Percentiles rank a stretch among this genome's conserved stretches.
phyloP scores from a whole-genome alignment of 2,329 filamentous ascomycete genomes.

The Cladophialophora bantiana region DNA sequence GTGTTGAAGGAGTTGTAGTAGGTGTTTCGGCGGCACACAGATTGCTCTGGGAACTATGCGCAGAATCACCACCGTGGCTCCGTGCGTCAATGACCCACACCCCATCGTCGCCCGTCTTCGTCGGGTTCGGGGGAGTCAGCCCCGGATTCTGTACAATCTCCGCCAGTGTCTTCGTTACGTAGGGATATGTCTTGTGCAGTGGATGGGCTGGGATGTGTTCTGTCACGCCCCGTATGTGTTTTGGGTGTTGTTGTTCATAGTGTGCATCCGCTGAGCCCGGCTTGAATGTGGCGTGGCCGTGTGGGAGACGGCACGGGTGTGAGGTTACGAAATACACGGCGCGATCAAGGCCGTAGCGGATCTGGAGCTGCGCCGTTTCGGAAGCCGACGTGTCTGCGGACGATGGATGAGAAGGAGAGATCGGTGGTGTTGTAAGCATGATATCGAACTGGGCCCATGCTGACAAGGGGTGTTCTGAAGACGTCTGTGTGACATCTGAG shows the following conservation, averaged over 20 bases:
- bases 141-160: conserved; percentile 30
- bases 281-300: conserved; percentile 42
- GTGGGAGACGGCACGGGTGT: conserved; percentile 59
- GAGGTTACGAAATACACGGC: conserved; percentile 63
- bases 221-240: conserved; percentile 24
- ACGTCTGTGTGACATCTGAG: conserved; percentile 24
- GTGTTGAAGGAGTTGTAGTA: background rate
- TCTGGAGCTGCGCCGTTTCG: conserved; percentile 17
- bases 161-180: conserved; percentile 31
- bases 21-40: background rate
- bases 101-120: conserved; percentile 6
- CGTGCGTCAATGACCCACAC: conserved; percentile 38
- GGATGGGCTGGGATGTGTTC: conserved; percentile 39
- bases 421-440: conserved; percentile 38
- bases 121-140: conserved; percentile 28
- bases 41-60: background rate
- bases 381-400: conserved; percentile 21
- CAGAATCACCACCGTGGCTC: background rate
- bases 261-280: conserved; percentile 21
- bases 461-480: conserved; percentile 32
- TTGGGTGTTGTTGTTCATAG: conserved; percentile 27
- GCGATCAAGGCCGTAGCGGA: conserved; percentile 54
- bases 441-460: conserved; percentile 35
- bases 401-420: conserved; percentile 40
- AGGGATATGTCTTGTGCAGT: conserved; percentile 38